These are phyloP conservation scores for Metschnikowia similis DNA, from an alignment of 805 yeast genomes.

Conservation along the genomic window DNA sequence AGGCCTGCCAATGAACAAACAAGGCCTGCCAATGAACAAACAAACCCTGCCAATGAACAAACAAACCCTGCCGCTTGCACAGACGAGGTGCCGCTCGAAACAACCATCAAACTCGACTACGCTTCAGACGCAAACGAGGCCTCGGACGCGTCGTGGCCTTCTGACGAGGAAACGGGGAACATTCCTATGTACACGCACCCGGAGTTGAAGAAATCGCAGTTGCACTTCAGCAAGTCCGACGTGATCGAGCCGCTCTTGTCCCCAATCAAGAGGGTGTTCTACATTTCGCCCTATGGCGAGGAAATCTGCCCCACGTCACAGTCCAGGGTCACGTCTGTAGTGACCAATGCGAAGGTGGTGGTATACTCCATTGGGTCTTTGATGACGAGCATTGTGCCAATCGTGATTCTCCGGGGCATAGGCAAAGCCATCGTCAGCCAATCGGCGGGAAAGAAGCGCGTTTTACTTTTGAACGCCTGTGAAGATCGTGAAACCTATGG, in stretches of 20 bases:
- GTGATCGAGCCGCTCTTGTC: conserved; percentile 59
- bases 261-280: conserved; percentile 68
- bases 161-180: conserved; percentile 51
- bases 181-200: conserved; percentile 75
- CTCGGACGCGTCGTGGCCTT: conserved; percentile 4
- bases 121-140: background rate
- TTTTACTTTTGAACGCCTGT: conserved; percentile 69
- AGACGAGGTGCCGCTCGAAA: conserved; percentile 2
- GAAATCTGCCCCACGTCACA: conserved; percentile 78
- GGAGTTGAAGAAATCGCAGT: conserved; percentile 66
- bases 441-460: conserved; percentile 35
- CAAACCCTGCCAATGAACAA: conserved; percentile 17
- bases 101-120: background rate
- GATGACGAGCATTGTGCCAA: conserved; percentile 83
- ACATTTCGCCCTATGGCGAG: conserved; percentile 83
- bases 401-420: conserved; percentile 67
- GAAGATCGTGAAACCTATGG: conserved; percentile 78
- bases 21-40: too few species aligned
- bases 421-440: conserved; percentile 52
- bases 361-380: conserved; percentile 83
- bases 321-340: conserved; percentile 49
- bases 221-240: conserved; percentile 62
- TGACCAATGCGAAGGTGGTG: conserved; percentile 50
- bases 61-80: conserved; percentile 19
- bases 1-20: too few species aligned